A percentile compares a stretch with the other conserved stretches of the same genome.
These are phyloP conservation scores for Leavenworthia alabamica DNA, from an alignment of 345 rosid genomes.

Conservation along the genomic window DNA sequence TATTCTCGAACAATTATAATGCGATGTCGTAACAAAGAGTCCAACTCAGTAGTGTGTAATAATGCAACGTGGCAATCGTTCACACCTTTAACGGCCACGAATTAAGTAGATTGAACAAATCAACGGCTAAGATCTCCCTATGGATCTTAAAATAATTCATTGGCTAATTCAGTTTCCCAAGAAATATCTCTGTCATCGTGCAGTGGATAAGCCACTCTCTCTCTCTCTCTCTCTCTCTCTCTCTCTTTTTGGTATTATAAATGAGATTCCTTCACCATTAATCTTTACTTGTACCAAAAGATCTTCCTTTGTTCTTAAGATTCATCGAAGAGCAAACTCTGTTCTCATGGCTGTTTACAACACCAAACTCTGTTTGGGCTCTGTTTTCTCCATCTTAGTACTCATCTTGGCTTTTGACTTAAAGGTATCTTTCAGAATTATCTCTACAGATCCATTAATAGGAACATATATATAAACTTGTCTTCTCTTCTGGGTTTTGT, in stretches of 20 bases:
- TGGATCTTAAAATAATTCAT: not conserved
- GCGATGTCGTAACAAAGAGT: slow-evolving; percentile 17
- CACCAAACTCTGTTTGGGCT: slow-evolving; percentile 22
- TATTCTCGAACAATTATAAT: not conserved
- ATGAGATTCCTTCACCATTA: not conserved
- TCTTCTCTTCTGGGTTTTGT: not conserved
- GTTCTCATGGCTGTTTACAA: slow-evolving; percentile 21
- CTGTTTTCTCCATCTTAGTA: slow-evolving; percentile 29
- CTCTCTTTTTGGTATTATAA: not conserved
- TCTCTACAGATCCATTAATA: not conserved
- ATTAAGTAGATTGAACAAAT: slow-evolving; percentile 2
- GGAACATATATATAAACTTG: not conserved
- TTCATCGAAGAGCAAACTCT: not conserved
- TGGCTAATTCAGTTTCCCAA: slow-evolving; percentile 29
- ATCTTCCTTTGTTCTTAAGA: not conserved
- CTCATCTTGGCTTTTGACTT: slow-evolving; percentile 18
- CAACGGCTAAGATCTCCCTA: slow-evolving; percentile 28
- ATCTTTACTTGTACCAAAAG: not conserved
- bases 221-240: not conserved
- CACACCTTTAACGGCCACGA: slow-evolving; percentile 12
- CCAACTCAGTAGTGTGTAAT: slow-evolving; percentile 9
- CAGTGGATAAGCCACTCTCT: slow-evolving; percentile 28
- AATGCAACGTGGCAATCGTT: slow-evolving; percentile 12
- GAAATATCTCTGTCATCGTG: slow-evolving; percentile 23
- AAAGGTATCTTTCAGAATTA: slow-evolving; percentile 14